These are phyloP conservation scores for Collybia nuda DNA, from an alignment of 768 basidiomycete genomes.

Conservation along the genomic window DNA sequence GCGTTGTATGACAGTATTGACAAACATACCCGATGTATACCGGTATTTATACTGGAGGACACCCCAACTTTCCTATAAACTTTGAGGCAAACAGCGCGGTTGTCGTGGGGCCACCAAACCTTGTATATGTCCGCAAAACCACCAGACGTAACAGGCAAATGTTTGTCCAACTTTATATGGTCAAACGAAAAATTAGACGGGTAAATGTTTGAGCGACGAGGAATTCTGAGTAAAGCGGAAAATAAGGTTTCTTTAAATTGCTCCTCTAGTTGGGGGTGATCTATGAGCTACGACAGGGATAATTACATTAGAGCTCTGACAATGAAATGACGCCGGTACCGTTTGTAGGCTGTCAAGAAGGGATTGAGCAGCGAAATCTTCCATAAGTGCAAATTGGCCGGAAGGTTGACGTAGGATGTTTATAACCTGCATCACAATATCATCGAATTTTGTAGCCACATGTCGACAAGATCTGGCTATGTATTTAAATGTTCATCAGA, in stretches of 20 bases:
- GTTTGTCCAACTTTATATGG: neutral
- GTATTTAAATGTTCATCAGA: no score
- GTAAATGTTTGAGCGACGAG: conserved; percentile 1
- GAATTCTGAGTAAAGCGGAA: conserved; percentile 5
- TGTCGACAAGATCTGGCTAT: no score
- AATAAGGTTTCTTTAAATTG: conserved; percentile 1
- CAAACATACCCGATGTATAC: neutral
- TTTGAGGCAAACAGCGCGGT: conserved; percentile 5
- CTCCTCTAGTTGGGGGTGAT: neutral
- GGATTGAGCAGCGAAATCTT: no score
- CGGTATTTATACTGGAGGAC: neutral
- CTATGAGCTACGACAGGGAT: neutral
- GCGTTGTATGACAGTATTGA: neutral
- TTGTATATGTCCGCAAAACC: conserved; percentile 9
- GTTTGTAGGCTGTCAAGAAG: no score
- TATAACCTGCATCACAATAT: no score
- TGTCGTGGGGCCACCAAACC: neutral
- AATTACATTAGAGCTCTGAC: no score
- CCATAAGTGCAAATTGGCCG: no score
- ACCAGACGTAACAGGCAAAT: conserved; percentile 2
- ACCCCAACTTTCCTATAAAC: conserved; percentile 1
- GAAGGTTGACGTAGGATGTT: no score
- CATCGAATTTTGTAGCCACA: no score
- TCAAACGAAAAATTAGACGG: conserved; percentile 7
- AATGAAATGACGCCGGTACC: no score